Base-by-base conservation (phyloP, 2,329 filamentous ascomycete species). In the Exutisphaerella laricina region DNA sequence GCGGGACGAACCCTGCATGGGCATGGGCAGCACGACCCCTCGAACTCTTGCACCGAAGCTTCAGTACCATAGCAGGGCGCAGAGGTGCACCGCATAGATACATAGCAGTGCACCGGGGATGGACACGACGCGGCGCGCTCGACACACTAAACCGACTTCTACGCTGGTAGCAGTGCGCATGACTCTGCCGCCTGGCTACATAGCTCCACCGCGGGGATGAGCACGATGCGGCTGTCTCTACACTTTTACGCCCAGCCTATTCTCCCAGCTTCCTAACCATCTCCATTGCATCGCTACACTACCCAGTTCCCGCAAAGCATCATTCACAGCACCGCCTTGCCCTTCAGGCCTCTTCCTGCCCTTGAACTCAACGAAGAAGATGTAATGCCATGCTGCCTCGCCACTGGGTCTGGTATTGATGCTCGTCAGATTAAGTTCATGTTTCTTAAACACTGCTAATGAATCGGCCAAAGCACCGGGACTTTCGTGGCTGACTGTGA, bases 311-410 rank as follows among this genome's bases (percentile, higher is more conserved):
- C 68, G 68, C 60, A 89, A 64, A 18, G 80, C 83, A 16, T 66
- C 66, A 45, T 77, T 72, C 12, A 88, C 81, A 48, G 72, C 70
- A 3, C 73, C 75, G 39, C 74, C 71, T 2, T 71, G 70, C 55
- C 79, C 78, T 36, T 67, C 63, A 43, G 63, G 56, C 17, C 44
- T 30, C 53, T 67, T 68, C 61, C 79, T 74, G 1, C 84, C 83
- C 62, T 84, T 78, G 57, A 94, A 88, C 70, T 97, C 90, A 21
- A 96, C 82, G 61, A 97, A 89, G 69, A 97, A 96, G 26, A 96
- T 78, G 67, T 97, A 97, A 62, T 94, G 82, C 78, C 94, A 97
- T 14, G 84, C 79, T 54, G 71, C 69, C 28, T 76, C 70, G 43
- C 85, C 76, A 57, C 85, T 88, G 4, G 90, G 90, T 51, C 90